Evolutionary conservation across 192 early-diverging fungal species (phyloP), one percentile per base, ranked within the genome.

Genomic region (Coemansia sp.): DNA sequence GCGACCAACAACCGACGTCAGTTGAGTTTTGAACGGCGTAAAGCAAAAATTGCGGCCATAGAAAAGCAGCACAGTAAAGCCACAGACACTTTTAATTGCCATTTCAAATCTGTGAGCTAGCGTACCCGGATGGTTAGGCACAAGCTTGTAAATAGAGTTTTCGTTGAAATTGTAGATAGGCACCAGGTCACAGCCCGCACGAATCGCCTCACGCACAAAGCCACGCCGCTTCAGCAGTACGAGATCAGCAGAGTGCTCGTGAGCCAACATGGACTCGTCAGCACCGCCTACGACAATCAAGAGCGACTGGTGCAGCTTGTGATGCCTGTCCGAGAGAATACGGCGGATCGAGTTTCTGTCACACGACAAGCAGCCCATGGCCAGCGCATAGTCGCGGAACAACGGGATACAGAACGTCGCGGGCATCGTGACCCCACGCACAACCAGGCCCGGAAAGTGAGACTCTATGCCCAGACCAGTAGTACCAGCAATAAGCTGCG

Each of bases 121-220:
- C n/a, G 91, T 88, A 16, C 91, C 92, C 20, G 89, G 77, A 1
- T 75, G 76, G 60, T 95, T 93, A 63, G 85, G 81, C 31, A 92
- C 84, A 20, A 95, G 92, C 24, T 93, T 87, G 78, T 93, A 98
- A 34, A 96, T 78, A 34, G 97, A 91, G 79, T 95, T 97, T 79
- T 99, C 96, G 66, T 96, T 96, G 84, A 99, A 98, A 27, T 91
- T 90, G 76, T 94, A 94, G 1, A 94, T 89, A 16, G 97, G 97
- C 13, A 96, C 93, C 12, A 99, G 79, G 29, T 82, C 82, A 16
- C 96, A 92, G 6, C 93, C 93, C 34, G 93, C 89, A 4, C 85
- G 79, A 3, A 98, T 86, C 10, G 97, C 97, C 46, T 97, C 81
- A 66, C 93, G 92, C 68, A 99, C 89, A 80, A 99, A 99, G 0